Base-by-base conservation (phyloP, 2,329 filamentous ascomycete genomes). In the Aulographum hederae region DNA sequence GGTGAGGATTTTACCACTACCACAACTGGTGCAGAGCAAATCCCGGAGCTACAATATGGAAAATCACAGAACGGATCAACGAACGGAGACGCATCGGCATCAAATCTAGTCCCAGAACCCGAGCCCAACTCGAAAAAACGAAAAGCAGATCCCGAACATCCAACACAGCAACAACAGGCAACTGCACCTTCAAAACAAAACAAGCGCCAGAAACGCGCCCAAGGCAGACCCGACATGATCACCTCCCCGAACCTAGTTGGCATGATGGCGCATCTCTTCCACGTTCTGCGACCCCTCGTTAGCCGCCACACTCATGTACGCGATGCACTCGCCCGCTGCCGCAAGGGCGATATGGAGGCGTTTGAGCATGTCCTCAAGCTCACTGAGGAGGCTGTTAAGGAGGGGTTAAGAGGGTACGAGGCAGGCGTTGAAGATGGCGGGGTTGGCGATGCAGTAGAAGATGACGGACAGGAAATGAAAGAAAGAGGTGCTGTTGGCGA, bases 191-290 rank as follows among this genome's bases (percentile, higher is more conserved):
- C 54, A 58, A 33, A 52, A 52, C 28, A 47, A 35, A 39, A 28
- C 56, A 52, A 46, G 67, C 38, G 56, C 55, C 33, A 59, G 61
- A 31, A 60, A 57, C 41, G 46, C 42, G 6, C 52, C 56, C 26
- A 55, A 50, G 37, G 39, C 39, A 44, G 10, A 32, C 21, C 55
- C 58, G 37, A 51, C 58, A n/a, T n/a, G n/a, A n/a, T n/a, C n/a
- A 51, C 47, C 3, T 64, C 66, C 16, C 62, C 67, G 3, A 95
- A 89, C 50, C 61, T 93, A 30, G 63, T 68, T 8, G 73, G 73
- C 20, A 80, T 94, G 65, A 85, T 95, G 52, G 73, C 82, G 1
- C 89, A 98, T 52, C 68, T 94, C 27, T 98, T 98, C 61, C 79
- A 92, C 50, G 67, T 98, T 17, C 67, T 95, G 15, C 70, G 86